Conservation (phyloP, 208 protist species). For the Crithidia bombi region DNA sequence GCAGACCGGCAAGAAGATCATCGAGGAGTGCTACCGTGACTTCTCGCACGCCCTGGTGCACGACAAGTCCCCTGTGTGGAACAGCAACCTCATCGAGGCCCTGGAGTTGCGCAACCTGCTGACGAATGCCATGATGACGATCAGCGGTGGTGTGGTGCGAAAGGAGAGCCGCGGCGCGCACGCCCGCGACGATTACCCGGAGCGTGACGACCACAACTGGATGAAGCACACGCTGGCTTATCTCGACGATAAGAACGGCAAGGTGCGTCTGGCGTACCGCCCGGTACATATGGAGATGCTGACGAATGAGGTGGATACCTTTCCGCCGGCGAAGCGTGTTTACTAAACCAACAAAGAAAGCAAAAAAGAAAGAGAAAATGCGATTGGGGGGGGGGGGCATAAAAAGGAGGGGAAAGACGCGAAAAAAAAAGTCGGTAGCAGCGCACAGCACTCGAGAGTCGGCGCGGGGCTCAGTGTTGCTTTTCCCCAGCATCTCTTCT, state of each 20-base stretch:
- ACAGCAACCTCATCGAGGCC: slow-evolving; percentile 98
- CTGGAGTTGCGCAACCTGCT: slow-evolving; percentile 99
- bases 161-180: slow-evolving; percentile 98
- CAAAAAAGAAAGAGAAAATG: slow-evolving; percentile 9
- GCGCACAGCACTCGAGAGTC: no score
- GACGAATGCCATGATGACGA: slow-evolving; percentile 95
- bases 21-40: slow-evolving; percentile 94
- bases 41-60: slow-evolving; percentile 94
- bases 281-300: slow-evolving; percentile 93
- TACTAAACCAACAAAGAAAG: slow-evolving; percentile 65
- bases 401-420: no score
- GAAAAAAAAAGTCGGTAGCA: no score
- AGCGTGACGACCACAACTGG: slow-evolving; percentile 98
- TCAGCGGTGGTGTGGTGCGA: slow-evolving; percentile 93
- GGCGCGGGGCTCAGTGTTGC: no score
- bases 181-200: slow-evolving; percentile 96
- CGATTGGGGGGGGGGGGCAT: no score
- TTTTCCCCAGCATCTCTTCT: no score
- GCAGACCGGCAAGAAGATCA: slow-evolving; percentile 90
- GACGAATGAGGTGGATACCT: slow-evolving; percentile 88
- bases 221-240: slow-evolving; percentile 99
- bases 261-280: slow-evolving; percentile 94
- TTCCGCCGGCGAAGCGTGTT: slow-evolving; percentile 92
- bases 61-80: slow-evolving; percentile 96
- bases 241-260: slow-evolving; percentile 90